Evolutionary conservation across 2,329 filamentous ascomycete species (phyloP), one percentile per base, ranked within the genome.

Genomic region (Blumeria hordei): DNA sequence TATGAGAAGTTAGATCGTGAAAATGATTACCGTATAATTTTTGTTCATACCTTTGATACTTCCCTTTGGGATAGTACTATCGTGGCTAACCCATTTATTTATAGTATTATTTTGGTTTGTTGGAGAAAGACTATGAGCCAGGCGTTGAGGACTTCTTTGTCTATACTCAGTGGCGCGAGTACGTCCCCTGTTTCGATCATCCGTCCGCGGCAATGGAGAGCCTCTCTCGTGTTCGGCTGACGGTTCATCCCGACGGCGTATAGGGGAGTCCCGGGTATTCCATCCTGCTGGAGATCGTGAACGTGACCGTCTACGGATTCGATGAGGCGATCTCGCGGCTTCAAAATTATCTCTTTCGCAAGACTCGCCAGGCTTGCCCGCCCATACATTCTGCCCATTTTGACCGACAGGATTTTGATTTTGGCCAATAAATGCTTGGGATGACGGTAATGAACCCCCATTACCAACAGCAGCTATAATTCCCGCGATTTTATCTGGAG

Each of bases 71-170:
- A 98, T 73, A 7, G 69, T 77, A 54, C 75, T 71, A 67, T 98
- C 92, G 69, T 78, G 84, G 52, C 88, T 83, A 57, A 95, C 73
- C 74, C 80, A 86, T 69, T 93, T 94, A 6, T 75, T 74, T 54
- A 73, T 58, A 43, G 72, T 57, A 69, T 71, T 57, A 69, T 69
- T 58, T 37, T n/a, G 69, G 35, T 8, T 12, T 44, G 70, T 65
- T 57, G 78, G 77, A 58, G 72, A 76, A 56, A 80, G 74, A 64
- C 83, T 81, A 60, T 75, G 76, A 57, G 76, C 78, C 62, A 79
- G 78, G 59, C 82, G 80, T 56, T 78, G 77, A 55, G 88, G 88
- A 63, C 85, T 94, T 64, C 92, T 85, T 66, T 95, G 88, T 60
- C 90, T 85, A 69, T 94, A 95, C 41, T 88, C 80, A 55, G 74